phyloP scores from a whole-genome alignment of 768 basidiomycete species.

The Calocybe cyanea region DNA sequence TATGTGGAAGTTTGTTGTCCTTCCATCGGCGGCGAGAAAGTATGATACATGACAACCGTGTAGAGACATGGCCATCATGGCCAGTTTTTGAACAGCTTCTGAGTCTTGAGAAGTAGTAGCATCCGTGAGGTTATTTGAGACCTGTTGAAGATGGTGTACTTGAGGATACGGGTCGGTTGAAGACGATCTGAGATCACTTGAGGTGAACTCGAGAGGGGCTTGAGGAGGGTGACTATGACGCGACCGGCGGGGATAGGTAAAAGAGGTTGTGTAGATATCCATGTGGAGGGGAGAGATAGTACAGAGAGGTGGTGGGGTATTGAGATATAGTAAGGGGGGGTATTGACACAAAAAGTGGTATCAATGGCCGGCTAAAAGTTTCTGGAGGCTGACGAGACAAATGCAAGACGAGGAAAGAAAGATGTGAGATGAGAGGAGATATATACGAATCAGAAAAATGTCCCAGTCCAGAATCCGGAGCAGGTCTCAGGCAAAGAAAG shows the following conservation, averaged over 20 bases:
- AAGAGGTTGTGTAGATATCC: conserved; percentile 95
- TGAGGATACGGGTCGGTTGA: conserved; percentile 17
- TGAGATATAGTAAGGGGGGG: conserved; percentile 39
- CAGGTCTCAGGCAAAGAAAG: conserved; percentile 27
- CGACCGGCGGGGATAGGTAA: conserved; percentile 84
- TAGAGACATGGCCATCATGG: conserved; percentile 71
- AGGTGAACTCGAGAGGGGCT: conserved; percentile 44
- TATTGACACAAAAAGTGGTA: conserved; percentile 54
- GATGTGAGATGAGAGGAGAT: conserved; percentile 11
- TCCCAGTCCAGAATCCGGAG: conserved; percentile 14
- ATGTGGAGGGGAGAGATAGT: conserved; percentile 40
- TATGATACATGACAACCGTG: conserved; percentile 86
- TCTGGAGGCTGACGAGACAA: conserved; percentile 21
- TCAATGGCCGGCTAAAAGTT: conserved; percentile 30
- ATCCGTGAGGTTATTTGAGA: conserved; percentile 30
- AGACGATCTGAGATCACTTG: conserved; percentile 32
- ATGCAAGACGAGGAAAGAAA: conserved; percentile 26
- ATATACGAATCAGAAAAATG: conserved; percentile 24
- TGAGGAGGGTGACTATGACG: conserved; percentile 62
- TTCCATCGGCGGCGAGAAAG: conserved; percentile 64
- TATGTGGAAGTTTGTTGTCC: conserved; percentile 86
- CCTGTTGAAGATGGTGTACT: too few relatives aligned
- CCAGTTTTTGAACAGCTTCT: conserved; percentile 77
- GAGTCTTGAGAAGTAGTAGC: conserved; percentile 44
- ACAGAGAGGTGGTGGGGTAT: conserved; percentile 31